A percentile compares a stretch with the other conserved stretches of the same genome.
Conservation (phyloP, 1,139 yeast genomes). For the Saccharomyces hybrid region DNA sequence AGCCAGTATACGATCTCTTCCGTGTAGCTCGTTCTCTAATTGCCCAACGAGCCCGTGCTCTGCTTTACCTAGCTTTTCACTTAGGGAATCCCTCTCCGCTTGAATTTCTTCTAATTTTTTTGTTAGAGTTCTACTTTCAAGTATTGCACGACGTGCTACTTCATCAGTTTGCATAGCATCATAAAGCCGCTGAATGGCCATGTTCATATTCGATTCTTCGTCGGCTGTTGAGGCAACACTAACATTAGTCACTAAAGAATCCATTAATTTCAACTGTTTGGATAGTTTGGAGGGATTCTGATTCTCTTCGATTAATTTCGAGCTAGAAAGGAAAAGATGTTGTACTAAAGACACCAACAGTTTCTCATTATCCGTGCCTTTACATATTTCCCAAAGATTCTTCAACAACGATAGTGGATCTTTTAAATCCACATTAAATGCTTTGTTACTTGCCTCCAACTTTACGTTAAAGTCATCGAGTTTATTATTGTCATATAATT, state of each 20-base stretch:
- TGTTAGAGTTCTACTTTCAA: conserved; percentile 62
- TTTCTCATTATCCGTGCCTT: conserved; percentile 65
- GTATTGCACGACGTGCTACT: conserved; percentile 70
- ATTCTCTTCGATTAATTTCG: conserved; percentile 39
- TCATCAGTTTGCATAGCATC: conserved; percentile 87
- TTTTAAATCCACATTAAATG: conserved; percentile 55
- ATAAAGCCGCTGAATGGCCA: conserved; percentile 72
- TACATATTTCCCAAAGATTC: conserved; percentile 64
- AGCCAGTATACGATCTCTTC: conserved; percentile 60
- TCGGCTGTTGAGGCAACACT: conserved; percentile 56
- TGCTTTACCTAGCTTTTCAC: conserved; percentile 67
- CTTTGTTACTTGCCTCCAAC: conserved; percentile 51
- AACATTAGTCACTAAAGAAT: conserved; percentile 75
- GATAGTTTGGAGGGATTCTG: conserved; percentile 49
- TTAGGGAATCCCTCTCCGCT: conserved; percentile 78
- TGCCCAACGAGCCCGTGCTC: conserved; percentile 78
- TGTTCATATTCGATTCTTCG: conserved; percentile 69
- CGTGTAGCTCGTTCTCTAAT: conserved; percentile 60
- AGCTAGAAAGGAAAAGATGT: conserved; percentile 56
- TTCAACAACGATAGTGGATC: conserved; percentile 68
- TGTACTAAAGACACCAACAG: conserved; percentile 73
- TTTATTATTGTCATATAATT: conserved; percentile 56
- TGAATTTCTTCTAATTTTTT: conserved; percentile 70
- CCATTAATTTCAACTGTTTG: conserved; percentile 69
- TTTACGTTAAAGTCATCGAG: conserved; percentile 66